phyloP scores from a whole-genome alignment of 129 eudicot species.

The Escallonia rubra region DNA sequence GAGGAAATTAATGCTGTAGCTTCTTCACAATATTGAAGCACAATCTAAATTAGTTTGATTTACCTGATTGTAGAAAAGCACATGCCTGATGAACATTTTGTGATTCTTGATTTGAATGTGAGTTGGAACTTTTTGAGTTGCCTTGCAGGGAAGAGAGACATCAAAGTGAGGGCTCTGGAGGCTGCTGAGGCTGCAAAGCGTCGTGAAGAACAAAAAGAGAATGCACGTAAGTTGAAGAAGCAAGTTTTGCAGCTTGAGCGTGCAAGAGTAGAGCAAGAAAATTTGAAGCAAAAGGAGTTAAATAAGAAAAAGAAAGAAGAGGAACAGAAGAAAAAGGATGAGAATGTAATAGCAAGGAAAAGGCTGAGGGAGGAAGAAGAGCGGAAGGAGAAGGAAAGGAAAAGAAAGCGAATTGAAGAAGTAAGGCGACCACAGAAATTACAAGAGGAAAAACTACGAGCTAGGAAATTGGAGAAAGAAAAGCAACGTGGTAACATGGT shows the following conservation, averaged over 20 bases:
- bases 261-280: conserved; percentile 70
- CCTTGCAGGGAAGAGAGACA: conserved; percentile 78
- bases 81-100: not conserved
- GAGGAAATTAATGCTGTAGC: not conserved
- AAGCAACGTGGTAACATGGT: conserved; percentile 31
- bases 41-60: not conserved
- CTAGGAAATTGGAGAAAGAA: conserved; percentile 35
- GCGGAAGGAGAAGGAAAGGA: conserved; percentile 65
- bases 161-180: conserved; percentile 87
- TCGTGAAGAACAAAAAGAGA: conserved; percentile 63
- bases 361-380: conserved; percentile 90
- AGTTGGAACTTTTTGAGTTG: conserved; percentile 13
- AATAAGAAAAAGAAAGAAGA: conserved; percentile 61
- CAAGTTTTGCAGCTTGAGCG: conserved; percentile 83
- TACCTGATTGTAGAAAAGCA: not conserved
- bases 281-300: conserved; percentile 58
- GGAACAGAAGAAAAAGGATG: conserved; percentile 75
- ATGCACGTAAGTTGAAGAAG: conserved; percentile 75
- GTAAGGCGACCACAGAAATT: conserved; percentile 40
- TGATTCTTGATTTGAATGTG: not conserved
- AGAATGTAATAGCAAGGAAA: conserved; percentile 68
- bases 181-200: conserved; percentile 96
- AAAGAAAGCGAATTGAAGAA: conserved; percentile 61
- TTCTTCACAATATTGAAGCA: not conserved
- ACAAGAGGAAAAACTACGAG: conserved; percentile 48